Conservation (phyloP, 106 monocot species). For the Narthecium ossifragum region DNA sequence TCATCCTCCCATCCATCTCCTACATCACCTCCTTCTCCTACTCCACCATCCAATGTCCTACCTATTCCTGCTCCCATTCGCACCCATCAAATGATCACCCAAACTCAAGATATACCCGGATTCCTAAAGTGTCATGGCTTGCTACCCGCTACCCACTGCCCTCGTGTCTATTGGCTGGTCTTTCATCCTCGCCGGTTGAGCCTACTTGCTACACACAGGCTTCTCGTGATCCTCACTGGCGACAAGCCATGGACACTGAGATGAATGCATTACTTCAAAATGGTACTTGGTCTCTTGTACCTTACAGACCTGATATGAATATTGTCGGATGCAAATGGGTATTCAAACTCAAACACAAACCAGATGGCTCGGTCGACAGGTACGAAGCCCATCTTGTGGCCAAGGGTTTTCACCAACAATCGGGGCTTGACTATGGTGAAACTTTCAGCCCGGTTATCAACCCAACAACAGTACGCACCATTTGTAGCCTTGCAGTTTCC, state of each 20-base stretch:
- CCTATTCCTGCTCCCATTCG: not conserved
- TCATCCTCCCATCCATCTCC: no score
- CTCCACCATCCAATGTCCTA: not conserved
- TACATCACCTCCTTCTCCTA: no score
- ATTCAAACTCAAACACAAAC: constrained; percentile 5
- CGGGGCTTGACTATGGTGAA: constrained; percentile 20
- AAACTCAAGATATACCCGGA: not conserved
- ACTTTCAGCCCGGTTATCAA: constrained; percentile 19
- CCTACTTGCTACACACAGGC: not conserved
- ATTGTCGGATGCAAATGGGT: constrained; percentile 14
- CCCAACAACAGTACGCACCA: not conserved
- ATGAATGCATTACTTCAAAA: constrained; percentile 8
- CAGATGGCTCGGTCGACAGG: constrained; percentile 12
- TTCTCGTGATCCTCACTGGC: not conserved
- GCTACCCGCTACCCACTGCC: no score
- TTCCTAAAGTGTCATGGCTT: not conserved
- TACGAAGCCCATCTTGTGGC: constrained; percentile 13
- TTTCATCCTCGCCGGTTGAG: no score
- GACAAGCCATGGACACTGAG: constrained; percentile 8
- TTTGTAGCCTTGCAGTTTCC: not conserved
- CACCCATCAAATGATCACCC: not conserved
- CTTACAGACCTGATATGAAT: constrained; percentile 3
- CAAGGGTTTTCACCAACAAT: constrained; percentile 9
- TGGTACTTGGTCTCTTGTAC: constrained; percentile 13
- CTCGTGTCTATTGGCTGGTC: no score